phyloP scores from a whole-genome alignment of 352 stramenopile species.

The Phytopythium cucurbitacearum region DNA sequence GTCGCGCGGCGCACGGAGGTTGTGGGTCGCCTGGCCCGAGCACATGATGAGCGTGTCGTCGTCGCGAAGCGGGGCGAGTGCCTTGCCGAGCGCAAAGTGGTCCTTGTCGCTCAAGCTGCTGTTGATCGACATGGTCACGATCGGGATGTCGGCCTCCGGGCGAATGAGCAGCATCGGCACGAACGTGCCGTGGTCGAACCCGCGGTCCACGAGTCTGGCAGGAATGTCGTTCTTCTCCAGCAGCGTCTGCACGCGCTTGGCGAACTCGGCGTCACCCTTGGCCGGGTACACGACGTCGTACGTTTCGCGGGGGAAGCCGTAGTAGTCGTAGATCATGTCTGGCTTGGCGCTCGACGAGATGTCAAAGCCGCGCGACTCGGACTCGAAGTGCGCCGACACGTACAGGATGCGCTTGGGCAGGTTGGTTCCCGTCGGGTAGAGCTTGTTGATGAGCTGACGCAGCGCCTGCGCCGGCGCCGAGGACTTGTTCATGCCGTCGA shows the following conservation, averaged over 20 bases:
- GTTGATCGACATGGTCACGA: conserved; percentile 80
- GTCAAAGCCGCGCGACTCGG: conserved; percentile 25
- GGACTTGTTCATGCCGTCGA: conserved; percentile 24
- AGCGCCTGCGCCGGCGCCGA: conserved; percentile 16
- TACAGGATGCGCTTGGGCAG: conserved; percentile 75
- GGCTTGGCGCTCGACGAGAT: conserved; percentile 49
- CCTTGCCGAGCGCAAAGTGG: conserved; percentile 55
- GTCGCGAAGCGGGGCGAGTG: conserved; percentile 42
- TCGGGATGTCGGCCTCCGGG: conserved; percentile 82
- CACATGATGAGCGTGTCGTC: conserved; percentile 74
- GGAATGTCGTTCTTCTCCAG: conserved; percentile 46
- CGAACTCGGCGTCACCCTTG: conserved; percentile 67
- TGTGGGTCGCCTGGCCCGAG: conserved; percentile 49
- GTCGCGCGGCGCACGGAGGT: conserved; percentile 20
- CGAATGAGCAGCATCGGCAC: conserved; percentile 90
- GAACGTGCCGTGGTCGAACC: conserved; percentile 91
- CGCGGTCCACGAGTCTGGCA: conserved; percentile 41
- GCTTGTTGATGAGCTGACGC: conserved; percentile 24
- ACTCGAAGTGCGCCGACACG: conserved; percentile 87
- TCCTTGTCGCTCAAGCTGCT: conserved; percentile 22
- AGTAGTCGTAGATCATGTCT: conserved; percentile 89
- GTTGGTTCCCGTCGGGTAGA: conserved; percentile 27
- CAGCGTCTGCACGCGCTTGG: conserved; percentile 55
- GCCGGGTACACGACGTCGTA: conserved; percentile 86
- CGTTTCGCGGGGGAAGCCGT: conserved; percentile 77